Conservation (phyloP, 768 basidiomycete species). For the Panaeolus cyanescens region DNA sequence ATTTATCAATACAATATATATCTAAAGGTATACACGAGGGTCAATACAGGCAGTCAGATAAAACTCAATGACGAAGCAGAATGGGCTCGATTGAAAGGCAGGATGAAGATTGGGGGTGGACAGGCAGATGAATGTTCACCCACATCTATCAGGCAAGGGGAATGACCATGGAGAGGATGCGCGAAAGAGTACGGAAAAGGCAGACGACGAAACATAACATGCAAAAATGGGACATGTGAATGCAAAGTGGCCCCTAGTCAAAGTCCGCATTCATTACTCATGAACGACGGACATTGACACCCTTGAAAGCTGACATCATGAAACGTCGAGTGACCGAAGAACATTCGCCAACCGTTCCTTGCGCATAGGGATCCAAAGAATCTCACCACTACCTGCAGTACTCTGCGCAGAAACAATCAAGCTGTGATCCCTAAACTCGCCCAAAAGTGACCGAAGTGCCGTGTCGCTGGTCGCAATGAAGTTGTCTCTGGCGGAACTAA, state of each 20-base stretch:
- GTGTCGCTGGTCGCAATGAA: conserved; percentile 92
- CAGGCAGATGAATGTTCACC: background rate
- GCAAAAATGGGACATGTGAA: no score
- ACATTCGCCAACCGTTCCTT: conserved; percentile 68
- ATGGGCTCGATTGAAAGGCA: background rate
- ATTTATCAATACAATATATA: background rate
- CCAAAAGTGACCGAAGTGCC: conserved; percentile 76
- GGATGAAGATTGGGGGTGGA: background rate
- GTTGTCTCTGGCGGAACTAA: conserved; percentile 72
- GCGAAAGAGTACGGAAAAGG: no score
- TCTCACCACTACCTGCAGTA: conserved; percentile 52
- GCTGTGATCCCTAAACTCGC: conserved; percentile 91
- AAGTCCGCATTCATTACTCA: background rate
- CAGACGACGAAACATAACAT: no score
- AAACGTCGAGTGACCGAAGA: conserved; percentile 23
- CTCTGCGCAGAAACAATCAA: conserved; percentile 62
- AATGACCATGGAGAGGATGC: no score
- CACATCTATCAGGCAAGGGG: no score
- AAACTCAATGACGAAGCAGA: no score
- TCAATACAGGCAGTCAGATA: no score
- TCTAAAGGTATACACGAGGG: no score
- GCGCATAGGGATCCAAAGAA: conserved; percentile 86
- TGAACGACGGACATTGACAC: background rate
- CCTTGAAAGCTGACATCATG: background rate
- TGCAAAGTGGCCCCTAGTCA: no score